Evolutionary conservation across 208 protist species (phyloP).

Genomic region (Trypanosoma avium): DNA sequence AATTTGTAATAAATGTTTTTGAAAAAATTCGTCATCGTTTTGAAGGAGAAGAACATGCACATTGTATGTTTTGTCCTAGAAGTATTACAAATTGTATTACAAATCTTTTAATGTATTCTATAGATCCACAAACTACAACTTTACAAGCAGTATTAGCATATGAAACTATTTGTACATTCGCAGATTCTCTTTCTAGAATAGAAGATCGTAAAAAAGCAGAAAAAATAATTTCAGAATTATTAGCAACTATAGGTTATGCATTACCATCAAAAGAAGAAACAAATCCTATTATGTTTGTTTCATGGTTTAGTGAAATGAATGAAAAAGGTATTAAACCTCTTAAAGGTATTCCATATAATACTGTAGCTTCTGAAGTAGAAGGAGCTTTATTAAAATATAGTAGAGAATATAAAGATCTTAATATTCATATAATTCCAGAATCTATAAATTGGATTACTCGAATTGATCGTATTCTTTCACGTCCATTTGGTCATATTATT

Average conservation of each 20-base stretch:
- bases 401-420: slow-evolving; percentile 93
- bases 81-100: slow-evolving; percentile 94
- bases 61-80: slow-evolving; percentile 96
- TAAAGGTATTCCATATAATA: slow-evolving; percentile 74
- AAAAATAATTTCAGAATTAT: slow-evolving; percentile 78
- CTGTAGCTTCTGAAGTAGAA: slow-evolving; percentile 74
- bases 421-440: slow-evolving; percentile 93
- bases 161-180: slow-evolving; percentile 93
- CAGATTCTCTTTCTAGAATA: slow-evolving; percentile 88
- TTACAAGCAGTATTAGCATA: slow-evolving; percentile 92
- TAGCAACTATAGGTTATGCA: slow-evolving; percentile 84
- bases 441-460: slow-evolving; percentile 88
- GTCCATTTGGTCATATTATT: slow-evolving; percentile 87
- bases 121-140: slow-evolving; percentile 81
- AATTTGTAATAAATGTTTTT: slow-evolving; percentile 94
- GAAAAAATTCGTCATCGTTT: slow-evolving; percentile 89
- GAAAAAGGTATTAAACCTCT: slow-evolving; percentile 32
- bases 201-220: slow-evolving; percentile 73
- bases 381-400: slow-evolving; percentile 91
- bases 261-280: slow-evolving; percentile 70
- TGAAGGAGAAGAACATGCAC: slow-evolving; percentile 92
- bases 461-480: slow-evolving; percentile 89
- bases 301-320: slow-evolving; percentile 70
- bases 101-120: slow-evolving; percentile 92
- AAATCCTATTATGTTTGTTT: slow-evolving; percentile 83